Base-by-base conservation (phyloP, 2,329 filamentous ascomycete genomes). In the Alternaria viburni region DNA sequence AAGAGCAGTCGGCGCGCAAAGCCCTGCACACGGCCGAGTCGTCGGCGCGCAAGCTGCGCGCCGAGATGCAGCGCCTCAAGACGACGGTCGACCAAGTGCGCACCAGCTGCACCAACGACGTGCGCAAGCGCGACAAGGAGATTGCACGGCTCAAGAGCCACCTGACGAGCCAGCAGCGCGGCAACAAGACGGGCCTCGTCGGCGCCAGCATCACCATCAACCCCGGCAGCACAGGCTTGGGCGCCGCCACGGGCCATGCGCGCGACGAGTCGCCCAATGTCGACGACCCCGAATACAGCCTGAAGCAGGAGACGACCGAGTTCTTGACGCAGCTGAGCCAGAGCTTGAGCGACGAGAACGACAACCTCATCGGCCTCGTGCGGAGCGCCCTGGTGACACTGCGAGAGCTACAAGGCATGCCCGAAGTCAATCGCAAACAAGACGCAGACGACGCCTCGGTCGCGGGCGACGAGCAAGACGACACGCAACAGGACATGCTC, bases 91-190 rank as follows among this genome's bases (percentile, higher is more conserved):
- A 91, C 28, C 95, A 98, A 79, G 91, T 96, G 3, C 89, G 95
- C 64, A 88, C 91, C 7, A 90, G 94, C 67, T 98, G 94, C 79
- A 90, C 93, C 54, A 97, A 93, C 69, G 96, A 99, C 75, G 88
- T 97, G 49, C 90, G 95, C 64, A 95, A 96, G 75, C 89, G 95
- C 45, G 96, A 99, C 76, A 85, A 93, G 47, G 92, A 97, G 80
- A 90, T 98, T 68, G 92, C 97, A 67, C 89, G 90, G 44, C 84
- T 99, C 67, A 98, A 97, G 84, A 91, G 90, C 70, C 93, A 97
- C 76, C 85, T 98, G 65, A 86, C 88, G 4, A 92, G 96, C 57
- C 74, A 85, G 69, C 84, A 85, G 67, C 74, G 84, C 21, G 84
- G 84, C 12, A 84, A 83, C 64, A 83, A 81, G 70, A 77, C 78